A percentile compares a stretch with the other conserved stretches of the same genome.
These are phyloP conservation scores for Heterobasidion occidentale DNA, from an alignment of 1,284 basidiomycete genomes.

Conservation along the genomic window DNA sequence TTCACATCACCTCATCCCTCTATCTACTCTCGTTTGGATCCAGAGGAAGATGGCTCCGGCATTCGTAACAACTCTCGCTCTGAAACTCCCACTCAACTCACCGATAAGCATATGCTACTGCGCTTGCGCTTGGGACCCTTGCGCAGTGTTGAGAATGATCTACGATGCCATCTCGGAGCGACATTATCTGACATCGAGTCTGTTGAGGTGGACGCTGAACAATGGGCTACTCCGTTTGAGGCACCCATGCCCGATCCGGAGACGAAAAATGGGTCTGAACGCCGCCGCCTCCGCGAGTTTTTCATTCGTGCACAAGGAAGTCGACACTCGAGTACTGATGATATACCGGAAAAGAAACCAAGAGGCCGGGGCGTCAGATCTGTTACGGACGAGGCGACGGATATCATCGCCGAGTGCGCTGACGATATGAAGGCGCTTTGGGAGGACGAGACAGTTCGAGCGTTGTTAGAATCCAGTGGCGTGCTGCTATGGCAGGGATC, in stretches of 20 bases:
- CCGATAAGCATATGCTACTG: slow-evolving; percentile 52
- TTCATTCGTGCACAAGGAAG: slow-evolving; percentile 50
- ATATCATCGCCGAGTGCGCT: slow-evolving; percentile 45
- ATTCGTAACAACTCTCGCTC: background rate
- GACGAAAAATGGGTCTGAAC: background rate
- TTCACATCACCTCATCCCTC: background rate
- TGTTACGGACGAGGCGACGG: slow-evolving; percentile 29
- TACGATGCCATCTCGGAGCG: slow-evolving; percentile 53
- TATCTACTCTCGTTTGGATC: background rate
- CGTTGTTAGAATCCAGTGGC: slow-evolving; percentile 38
- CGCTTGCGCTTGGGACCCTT: slow-evolving; percentile 51
- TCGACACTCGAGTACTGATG: slow-evolving; percentile 43
- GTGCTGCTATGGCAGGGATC: slow-evolving; percentile 46
- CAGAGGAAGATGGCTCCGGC: background rate
- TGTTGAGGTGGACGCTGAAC: background rate
- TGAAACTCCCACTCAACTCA: slow-evolving; percentile 22
- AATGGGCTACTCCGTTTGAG: background rate
- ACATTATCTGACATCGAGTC: slow-evolving; percentile 22
- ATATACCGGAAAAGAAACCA: slow-evolving; percentile 3
- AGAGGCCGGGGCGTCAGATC: slow-evolving; percentile 12
- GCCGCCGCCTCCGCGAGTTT: slow-evolving; percentile 33
- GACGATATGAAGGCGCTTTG: slow-evolving; percentile 57
- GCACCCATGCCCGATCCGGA: background rate
- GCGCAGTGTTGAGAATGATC: slow-evolving; percentile 44
- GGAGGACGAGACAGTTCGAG: slow-evolving; percentile 44